phyloP scores from a whole-genome alignment of 768 basidiomycete genomes.

The Tricholoma furcatifolium region DNA sequence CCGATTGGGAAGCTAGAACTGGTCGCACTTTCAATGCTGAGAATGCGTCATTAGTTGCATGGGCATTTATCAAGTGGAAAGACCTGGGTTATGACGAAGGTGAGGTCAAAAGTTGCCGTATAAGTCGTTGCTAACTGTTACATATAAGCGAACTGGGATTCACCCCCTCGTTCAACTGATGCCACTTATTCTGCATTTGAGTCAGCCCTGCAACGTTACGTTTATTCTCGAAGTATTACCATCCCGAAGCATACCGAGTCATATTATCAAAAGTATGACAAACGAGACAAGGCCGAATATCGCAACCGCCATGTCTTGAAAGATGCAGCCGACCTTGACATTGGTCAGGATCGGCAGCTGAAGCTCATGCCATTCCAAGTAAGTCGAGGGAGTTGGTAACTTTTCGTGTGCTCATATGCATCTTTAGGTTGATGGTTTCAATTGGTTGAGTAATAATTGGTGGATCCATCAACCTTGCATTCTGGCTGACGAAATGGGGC shows the following conservation, averaged over 20 bases:
- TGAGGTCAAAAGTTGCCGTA: conserved; percentile 21
- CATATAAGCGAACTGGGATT: conserved; percentile 83
- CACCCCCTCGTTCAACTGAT: conserved; percentile 67
- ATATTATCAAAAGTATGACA: conserved; percentile 44
- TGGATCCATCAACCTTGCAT: conserved; percentile 83
- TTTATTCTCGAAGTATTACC: conserved; percentile 58
- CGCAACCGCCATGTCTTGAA: conserved; percentile 43
- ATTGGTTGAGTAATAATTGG: conserved; percentile 88
- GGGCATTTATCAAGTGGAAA: conserved; percentile 91
- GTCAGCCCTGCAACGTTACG: conserved; percentile 63
- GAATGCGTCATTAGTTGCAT: conserved; percentile 63
- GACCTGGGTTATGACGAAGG: conserved; percentile 93
- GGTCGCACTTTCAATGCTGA: conserved; percentile 40
- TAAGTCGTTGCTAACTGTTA: background rate
- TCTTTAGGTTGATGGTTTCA: conserved; percentile 72
- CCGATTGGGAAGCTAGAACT: conserved; percentile 56
- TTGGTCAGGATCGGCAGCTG: conserved; percentile 63
- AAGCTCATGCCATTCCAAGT: conserved; percentile 90
- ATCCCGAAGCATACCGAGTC: conserved; percentile 50
- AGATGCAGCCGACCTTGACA: conserved; percentile 52
- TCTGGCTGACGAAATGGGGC: conserved; percentile 97
- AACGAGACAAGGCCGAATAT: conserved; percentile 57
- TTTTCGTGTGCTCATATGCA: background rate
- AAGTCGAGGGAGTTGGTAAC: conserved; percentile 17
- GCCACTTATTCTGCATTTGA: conserved; percentile 62